phyloP scores from a whole-genome alignment of 805 yeast genomes.

The Saccharomycopsis sp. region DNA sequence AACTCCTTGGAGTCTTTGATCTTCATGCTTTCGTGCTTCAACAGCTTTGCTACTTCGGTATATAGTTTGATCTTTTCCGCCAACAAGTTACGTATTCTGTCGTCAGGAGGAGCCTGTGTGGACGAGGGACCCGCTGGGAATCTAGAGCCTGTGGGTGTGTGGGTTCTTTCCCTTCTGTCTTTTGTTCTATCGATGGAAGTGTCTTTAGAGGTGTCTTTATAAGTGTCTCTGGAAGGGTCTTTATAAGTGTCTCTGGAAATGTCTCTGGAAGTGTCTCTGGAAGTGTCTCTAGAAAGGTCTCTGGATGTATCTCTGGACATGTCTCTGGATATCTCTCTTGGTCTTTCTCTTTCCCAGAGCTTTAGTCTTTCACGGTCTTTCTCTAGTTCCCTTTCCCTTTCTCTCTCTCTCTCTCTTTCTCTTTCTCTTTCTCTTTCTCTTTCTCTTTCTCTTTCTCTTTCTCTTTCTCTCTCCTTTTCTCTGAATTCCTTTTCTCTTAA shows the following conservation, averaged over 20 bases:
- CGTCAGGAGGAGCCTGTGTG: background rate
- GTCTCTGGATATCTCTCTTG: too few species aligned
- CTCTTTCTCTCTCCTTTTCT: slow-evolving; percentile 8
- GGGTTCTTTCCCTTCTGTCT: background rate
- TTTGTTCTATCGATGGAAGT: background rate
- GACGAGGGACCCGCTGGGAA: background rate
- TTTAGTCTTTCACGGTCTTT: background rate
- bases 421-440: background rate
- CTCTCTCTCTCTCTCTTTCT: background rate
- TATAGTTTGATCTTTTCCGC: background rate
- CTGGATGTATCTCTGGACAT: too few species aligned
- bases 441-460: slow-evolving; percentile 1
- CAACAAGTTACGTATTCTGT: background rate
- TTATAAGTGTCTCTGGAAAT: too few species aligned
- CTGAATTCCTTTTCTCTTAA: too few species aligned
- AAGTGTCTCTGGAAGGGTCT: too few species aligned
- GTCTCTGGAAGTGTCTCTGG: too few species aligned
- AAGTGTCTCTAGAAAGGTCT: too few species aligned
- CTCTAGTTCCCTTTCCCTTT: background rate
- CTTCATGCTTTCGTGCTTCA: background rate
- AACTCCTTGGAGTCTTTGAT: background rate
- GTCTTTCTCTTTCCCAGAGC: slow-evolving; percentile 1
- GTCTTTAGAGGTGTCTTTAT: too few species aligned
- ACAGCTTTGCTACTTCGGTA: background rate
- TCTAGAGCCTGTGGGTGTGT: background rate